These are phyloP conservation scores for Coffea eugenioides DNA, from an alignment of 257 asterid genomes.

Conservation along the genomic window DNA sequence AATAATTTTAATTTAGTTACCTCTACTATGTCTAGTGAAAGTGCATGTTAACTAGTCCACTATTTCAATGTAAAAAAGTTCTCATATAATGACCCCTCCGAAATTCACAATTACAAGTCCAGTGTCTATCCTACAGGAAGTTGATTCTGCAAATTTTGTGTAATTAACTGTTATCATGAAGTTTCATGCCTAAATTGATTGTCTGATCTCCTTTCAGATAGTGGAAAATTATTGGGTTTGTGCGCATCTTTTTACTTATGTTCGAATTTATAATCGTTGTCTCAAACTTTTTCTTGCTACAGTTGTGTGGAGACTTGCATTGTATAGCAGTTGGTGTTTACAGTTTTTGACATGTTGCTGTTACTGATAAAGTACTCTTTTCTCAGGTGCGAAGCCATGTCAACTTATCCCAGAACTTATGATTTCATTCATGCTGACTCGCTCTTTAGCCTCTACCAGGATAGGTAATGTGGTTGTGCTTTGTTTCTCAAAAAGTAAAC, in stretches of 20 bases:
- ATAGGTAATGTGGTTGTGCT: conserved; percentile 40
- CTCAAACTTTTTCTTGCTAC: neutral
- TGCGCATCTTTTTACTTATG: neutral
- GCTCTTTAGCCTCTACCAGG: conserved; percentile 65
- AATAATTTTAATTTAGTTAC: neutral
- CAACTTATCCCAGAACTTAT: conserved; percentile 88
- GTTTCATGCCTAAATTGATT: neutral
- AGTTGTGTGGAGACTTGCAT: neutral
- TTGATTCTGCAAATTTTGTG: neutral
- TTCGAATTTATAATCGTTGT: neutral
- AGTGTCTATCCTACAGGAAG: neutral
- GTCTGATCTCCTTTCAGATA: neutral
- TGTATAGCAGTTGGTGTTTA: neutral
- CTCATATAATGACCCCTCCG: too few relatives aligned
- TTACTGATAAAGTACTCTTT: conserved; percentile 1
- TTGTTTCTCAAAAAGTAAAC: neutral
- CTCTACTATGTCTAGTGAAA: neutral
- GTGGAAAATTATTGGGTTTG: neutral
- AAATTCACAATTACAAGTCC: neutral
- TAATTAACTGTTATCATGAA: neutral
- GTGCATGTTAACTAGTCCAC: neutral
- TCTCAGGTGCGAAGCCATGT: conserved; percentile 92
- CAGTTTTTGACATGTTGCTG: neutral
- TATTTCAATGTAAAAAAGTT: neutral
- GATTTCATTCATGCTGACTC: conserved; percentile 86